Evolutionary conservation across 225 moss, liverwort and hornwort genomes (phyloP).

Genomic region (Takakia lepidozioides): DNA sequence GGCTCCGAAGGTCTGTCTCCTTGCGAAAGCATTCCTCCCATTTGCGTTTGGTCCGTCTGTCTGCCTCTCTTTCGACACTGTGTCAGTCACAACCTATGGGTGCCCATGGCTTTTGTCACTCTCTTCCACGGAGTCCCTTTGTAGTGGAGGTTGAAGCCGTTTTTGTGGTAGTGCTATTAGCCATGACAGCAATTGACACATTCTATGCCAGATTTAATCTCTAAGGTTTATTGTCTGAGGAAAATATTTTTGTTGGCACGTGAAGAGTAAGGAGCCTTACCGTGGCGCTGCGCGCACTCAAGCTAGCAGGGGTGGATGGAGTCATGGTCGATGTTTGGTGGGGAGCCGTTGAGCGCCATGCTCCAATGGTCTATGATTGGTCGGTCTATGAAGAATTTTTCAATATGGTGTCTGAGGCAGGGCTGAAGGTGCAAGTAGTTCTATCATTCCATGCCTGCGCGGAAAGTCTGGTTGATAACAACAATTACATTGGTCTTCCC

Average conservation of each 20-base stretch:
- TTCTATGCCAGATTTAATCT: too few species aligned
- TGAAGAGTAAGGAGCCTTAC: conserved; percentile 11
- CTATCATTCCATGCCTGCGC: conserved; percentile 15
- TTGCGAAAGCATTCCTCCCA: too few species aligned
- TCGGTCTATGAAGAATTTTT: conserved; percentile 9
- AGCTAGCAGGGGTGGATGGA: conserved; percentile 13
- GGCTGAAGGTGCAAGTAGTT: conserved; percentile 11
- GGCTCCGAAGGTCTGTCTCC: conserved; percentile 7
- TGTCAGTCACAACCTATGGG: too few species aligned
- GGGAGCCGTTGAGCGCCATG: conserved; percentile 11
- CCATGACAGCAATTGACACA: not conserved
- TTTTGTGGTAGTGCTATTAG: not conserved
- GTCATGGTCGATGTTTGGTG: conserved; percentile 15
- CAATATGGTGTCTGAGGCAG: conserved; percentile 5
- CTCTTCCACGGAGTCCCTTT: too few species aligned
- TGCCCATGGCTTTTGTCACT: too few species aligned
- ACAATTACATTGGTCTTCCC: conserved; percentile 8
- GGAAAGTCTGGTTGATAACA: conserved; percentile 1
- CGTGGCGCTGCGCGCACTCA: conserved; percentile 9
- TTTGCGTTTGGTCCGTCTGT: too few species aligned
- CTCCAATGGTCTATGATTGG: conserved; percentile 11
- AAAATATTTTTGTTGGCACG: not conserved
- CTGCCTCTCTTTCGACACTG: too few species aligned
- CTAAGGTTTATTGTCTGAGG: not conserved
- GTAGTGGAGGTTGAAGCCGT: not conserved